Evolutionary conservation across 192 early-diverging fungal species (phyloP).

Genomic region (Backusella tuberculispora): DNA sequence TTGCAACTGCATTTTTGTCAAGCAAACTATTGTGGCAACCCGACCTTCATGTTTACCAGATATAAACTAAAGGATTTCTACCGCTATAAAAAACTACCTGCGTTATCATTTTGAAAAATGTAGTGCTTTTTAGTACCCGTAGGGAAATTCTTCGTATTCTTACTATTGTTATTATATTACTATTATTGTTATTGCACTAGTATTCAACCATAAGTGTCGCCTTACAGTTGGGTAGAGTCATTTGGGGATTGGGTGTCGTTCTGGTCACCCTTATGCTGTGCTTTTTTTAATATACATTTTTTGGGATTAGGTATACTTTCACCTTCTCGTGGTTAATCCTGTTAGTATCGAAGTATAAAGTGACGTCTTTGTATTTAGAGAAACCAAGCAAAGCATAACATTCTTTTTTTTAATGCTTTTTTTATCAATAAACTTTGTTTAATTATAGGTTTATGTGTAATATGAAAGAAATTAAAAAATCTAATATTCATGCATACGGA

Average conservation of each 20-base stretch:
- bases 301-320: too few relatives aligned
- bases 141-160: conserved; percentile 4
- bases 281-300: too few relatives aligned
- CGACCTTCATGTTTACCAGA: not conserved
- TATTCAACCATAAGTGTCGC: too few relatives aligned
- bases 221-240: too few relatives aligned
- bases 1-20: conserved; percentile 6
- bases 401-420: not conserved
- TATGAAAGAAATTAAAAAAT: not conserved
- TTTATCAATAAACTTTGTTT: conserved; percentile 1
- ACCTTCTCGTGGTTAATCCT: conserved; percentile 15
- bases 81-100: not conserved
- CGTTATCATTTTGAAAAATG: not conserved
- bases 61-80: not conserved
- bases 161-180: not conserved
- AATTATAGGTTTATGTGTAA: too few relatives aligned
- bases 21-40: conserved; percentile 5
- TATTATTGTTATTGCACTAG: too few relatives aligned
- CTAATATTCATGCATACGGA: not conserved
- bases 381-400: conserved; percentile 16
- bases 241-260: too few relatives aligned
- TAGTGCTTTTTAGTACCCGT: too few relatives aligned
- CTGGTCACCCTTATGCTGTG: too few relatives aligned
- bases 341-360: conserved; percentile 16
- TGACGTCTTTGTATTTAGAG: conserved; percentile 14